Base-by-base conservation (phyloP, 164 flowering plant genomes). In the Santalum album region DNA sequence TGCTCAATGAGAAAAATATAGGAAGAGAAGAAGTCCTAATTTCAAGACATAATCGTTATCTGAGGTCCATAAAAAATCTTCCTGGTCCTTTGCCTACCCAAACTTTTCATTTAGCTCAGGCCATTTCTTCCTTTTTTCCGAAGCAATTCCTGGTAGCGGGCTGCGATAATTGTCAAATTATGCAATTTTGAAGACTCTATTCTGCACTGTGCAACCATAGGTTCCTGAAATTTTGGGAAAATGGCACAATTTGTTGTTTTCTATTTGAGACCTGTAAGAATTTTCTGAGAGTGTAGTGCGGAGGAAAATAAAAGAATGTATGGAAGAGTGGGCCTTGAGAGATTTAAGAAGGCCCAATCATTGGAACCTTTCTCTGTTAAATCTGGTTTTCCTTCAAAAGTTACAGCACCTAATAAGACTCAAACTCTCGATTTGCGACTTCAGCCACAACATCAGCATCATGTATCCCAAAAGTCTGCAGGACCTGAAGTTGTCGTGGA, bases 311-410 rank as follows among this genome's bases (percentile, higher is more conserved):
- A n/a, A 18, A 65, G 56, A 51, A 92, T 94, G 99, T 87, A 83
- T 67, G 96, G 96, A 25, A 84, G 96, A 73, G 47, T 78, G 1
- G 96, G 99, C 43, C 86, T 94, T 40, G 97, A 87, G 53, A 75
- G 99, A 44, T 94, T 94, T 64, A 90, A 78, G 75, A 94, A 94
- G 75, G 96, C 96, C 45, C 79, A 90, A 44, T 55, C 97, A 18
- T 51, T 74, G 51, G 99, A 94, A 57, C 99, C 99, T 7, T 94
- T 94, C 64, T 74, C 87, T 0, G 92, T 94, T 22, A 53, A 73
- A 40, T 25, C 60, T 1, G 80, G 77, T 58, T 68, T 86, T 17
- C 49, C 84, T 52, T 0, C 77, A 23, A 68, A 62, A 56, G 58
- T 48, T 25, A 47, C 62, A 20, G 53, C 49, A 46, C 23, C 69